These are phyloP conservation scores for Xylaria venustula DNA, from an alignment of 495 filamentous ascomycete species.

Conservation along the genomic window DNA sequence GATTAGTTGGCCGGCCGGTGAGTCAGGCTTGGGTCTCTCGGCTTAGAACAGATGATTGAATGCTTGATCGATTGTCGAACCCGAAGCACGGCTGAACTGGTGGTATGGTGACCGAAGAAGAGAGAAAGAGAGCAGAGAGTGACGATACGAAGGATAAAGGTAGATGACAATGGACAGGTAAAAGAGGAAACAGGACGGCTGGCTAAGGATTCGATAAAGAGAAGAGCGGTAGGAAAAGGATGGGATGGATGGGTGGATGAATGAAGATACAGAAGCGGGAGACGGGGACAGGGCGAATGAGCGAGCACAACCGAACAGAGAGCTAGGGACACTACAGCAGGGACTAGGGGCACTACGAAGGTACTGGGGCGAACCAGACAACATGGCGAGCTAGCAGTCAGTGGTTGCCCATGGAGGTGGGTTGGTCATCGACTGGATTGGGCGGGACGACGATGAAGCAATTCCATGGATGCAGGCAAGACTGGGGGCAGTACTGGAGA, in stretches of 20 bases:
- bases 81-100: slow-evolving; percentile 27
- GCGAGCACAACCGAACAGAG: no score
- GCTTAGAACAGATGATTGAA: slow-evolving; percentile 11
- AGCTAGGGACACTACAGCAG: no score
- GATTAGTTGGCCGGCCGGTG: slow-evolving; percentile 16
- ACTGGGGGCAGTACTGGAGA: slow-evolving; percentile 23
- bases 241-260: slow-evolving; percentile 22
- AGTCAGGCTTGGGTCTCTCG: slow-evolving; percentile 25
- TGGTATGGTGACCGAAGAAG: slow-evolving; percentile 12
- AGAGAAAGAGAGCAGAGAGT: slow-evolving; percentile 32
- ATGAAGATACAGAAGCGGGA: slow-evolving; percentile 26
- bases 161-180: slow-evolving; percentile 22
- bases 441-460: slow-evolving; percentile 36
- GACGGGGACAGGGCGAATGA: background rate
- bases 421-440: slow-evolving; percentile 24
- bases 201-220: slow-evolving; percentile 32
- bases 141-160: slow-evolving; percentile 29
- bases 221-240: slow-evolving; percentile 36
- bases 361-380: slow-evolving; percentile 13
- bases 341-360: no score
- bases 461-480: slow-evolving; percentile 33
- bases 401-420: slow-evolving; percentile 22
- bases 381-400: slow-evolving; percentile 16
- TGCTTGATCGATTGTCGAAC: background rate
- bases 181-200: slow-evolving; percentile 30